Percentiles rank a stretch among this genome's conserved stretches.
phyloP scores from a whole-genome alignment of 495 filamentous ascomycete species.

The Bryoglossum gracile region DNA sequence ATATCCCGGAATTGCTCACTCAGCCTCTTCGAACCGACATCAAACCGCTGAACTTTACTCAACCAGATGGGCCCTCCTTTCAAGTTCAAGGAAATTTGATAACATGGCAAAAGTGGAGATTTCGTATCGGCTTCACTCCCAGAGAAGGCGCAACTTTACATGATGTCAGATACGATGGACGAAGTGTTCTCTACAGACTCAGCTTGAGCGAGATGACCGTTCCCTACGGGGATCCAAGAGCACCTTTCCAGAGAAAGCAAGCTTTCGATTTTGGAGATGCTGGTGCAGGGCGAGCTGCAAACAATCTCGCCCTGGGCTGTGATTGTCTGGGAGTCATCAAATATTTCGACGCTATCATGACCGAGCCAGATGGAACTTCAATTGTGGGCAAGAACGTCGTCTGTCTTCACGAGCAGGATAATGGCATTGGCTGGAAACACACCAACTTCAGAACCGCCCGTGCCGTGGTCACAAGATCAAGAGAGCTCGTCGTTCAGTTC shows the following conservation, averaged over 20 bases:
- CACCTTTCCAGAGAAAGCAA: constrained; percentile 59
- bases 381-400: constrained; percentile 49
- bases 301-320: constrained; percentile 59
- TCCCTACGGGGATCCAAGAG: constrained; percentile 54
- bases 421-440: constrained; percentile 58
- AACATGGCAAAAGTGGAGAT: constrained; percentile 63
- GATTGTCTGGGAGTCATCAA: constrained; percentile 60
- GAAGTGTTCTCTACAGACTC: constrained; percentile 61
- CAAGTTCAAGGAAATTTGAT: constrained; percentile 43
- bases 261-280: constrained; percentile 67
- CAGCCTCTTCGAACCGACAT: constrained; percentile 56
- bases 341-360: constrained; percentile 53
- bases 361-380: constrained; percentile 45
- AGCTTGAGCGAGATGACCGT: constrained; percentile 70
- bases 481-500: constrained; percentile 59
- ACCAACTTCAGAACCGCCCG: constrained; percentile 55
- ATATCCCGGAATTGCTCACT: constrained; percentile 62
- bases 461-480: constrained; percentile 51
- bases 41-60: constrained; percentile 66
- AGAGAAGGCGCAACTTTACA: constrained; percentile 56
- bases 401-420: constrained; percentile 62
- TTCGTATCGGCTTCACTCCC: constrained; percentile 56
- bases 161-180: constrained; percentile 59
- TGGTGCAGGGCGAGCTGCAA: constrained; percentile 56
- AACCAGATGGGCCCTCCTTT: constrained; percentile 73